Base-by-base conservation (phyloP, 495 filamentous ascomycete species). In the Jackrogersella multiformis region DNA sequence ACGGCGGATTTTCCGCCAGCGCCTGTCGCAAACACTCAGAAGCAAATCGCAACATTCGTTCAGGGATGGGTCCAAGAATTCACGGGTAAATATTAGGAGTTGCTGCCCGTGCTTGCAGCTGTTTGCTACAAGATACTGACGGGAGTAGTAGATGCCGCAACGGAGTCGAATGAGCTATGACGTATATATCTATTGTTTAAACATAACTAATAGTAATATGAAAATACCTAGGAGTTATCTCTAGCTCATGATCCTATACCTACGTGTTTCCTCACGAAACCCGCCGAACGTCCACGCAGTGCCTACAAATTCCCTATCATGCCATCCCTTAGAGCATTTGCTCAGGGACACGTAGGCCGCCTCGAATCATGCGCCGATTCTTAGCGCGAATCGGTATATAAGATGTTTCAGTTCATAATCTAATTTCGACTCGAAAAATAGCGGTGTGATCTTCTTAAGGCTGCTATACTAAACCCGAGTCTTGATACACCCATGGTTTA, bases 21-120 rank as follows among this genome's bases (percentile, higher is more conserved):
- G 4, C 75, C 81, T 36, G 81, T 92, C 2, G 73, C 68, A 20
- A 78, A 86, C 23, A 76, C 83, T 20, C 89, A 92, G 73, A 67
- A 69, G 56, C 66, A 81, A 56, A 82, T 89, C 73, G 73, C 80
- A 10, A 64, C 73, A 32, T 90, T 91, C 75, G 89, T 92, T 38
- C 75, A 83, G 69, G 82, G 74, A 46, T 93, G 90, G 90, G 68
- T 92, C 80, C 65, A 80, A 65, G 85, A 89, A 71, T 89, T 75
- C 41, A 54, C 39, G 28, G 68, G 63, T 71, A 71, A 71, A 71
- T 60, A 20, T 34, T 67, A 71, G 68, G 56, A 61, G 45, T 53
- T 62, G 52, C 34, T 36, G 51, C 53, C 53, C 53, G 68, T 57
- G 41, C 46, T 62, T 59, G 52, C 56, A 66, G 51, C 21, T 35